Base-by-base conservation (phyloP, 2,329 filamentous ascomycete species). In the Ascochyta clinopodiicola region DNA sequence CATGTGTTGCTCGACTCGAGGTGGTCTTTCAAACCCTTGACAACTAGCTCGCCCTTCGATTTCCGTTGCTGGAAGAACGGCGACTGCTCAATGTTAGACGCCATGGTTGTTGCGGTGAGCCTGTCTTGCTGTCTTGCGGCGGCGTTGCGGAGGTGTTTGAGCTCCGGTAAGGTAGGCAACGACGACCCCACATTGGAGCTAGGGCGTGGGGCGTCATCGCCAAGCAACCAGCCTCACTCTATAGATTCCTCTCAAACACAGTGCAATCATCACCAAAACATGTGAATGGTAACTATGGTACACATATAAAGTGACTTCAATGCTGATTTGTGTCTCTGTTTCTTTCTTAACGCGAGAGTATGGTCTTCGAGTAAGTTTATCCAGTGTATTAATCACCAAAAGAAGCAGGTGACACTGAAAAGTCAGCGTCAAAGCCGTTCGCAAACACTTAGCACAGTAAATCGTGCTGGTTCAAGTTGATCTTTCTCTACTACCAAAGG, bases 21-120 rank as follows among this genome's bases (percentile, higher is more conserved):
- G 22, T 32, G 29, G 27, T n/a, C 10, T 32, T 6, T 19, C 34
- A 21, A 61, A 73, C 74, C 74, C 61, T 69, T 74, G 46, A 75
- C 72, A 21, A 76, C 53, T 21, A 68, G 48, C 22, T 58, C 58
- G 19, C 67, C 70, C 42, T 71, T 64, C 6, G 64, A 42, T 56
- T 42, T 66, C 47, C 66, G 61, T 48, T 70, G 64, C 47, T 67
- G 66, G 45, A 77, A 77, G 61, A 73, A 75, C 7, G 62, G 60
- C 40, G 73, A 75, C 35, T 76, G 68, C 61, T 75, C 75, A 39
- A 69, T 51, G 56, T 61, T 72, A 1, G 61, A 59, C 35, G 70
- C 68, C 73, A 75, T 76, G 57, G 46, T 60, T 53, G 61, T 48
- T 52, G 52, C 47, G 44, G 55, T 58, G 49, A 45, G 21, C 54